Percentiles rank a stretch among this genome's conserved stretches.
Conservation (phyloP, 2,329 filamentous ascomycete genomes). For the Apiospora hydei region DNA sequence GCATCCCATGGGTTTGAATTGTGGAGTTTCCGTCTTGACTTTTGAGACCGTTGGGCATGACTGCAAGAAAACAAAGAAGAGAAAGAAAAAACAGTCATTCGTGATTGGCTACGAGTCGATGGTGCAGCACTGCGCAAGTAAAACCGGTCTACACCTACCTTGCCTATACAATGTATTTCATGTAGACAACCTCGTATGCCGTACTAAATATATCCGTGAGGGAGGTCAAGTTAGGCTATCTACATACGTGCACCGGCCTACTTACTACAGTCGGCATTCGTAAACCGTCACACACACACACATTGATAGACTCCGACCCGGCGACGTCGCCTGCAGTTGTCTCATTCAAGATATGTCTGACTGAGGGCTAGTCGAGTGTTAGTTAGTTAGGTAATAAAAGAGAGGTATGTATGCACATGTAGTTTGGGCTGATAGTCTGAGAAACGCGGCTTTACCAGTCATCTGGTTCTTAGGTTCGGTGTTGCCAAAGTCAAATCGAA, state of each 20-base stretch:
- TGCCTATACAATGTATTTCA: neutral
- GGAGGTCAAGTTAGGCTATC: constrained; percentile 2
- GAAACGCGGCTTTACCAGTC: constrained; percentile 6
- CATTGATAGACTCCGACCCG: neutral
- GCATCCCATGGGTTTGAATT: constrained; percentile 17
- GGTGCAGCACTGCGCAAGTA: neutral
- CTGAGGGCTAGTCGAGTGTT: neutral
- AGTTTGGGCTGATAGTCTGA: constrained; percentile 18
- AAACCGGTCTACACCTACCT: neutral
- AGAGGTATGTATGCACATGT: neutral
- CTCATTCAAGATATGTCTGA: constrained; percentile 4
- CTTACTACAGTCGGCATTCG: neutral
- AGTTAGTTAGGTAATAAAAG: neutral
- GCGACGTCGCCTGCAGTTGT: constrained; percentile 9
- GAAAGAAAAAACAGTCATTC: neutral
- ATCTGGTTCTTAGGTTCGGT: constrained; percentile 21
- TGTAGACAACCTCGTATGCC: neutral
- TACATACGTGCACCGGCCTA: neutral
- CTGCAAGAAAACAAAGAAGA: constrained; percentile 6
- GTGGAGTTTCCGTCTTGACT: constrained; percentile 12
- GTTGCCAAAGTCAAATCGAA: constrained; percentile 15
- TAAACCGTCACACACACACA: neutral
- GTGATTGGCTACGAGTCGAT: constrained; percentile 1
- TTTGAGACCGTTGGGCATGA: constrained; percentile 22
- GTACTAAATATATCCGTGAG: neutral